Base-by-base conservation (phyloP, 768 basidiomycete species). In the Mycena belliarum region DNA sequence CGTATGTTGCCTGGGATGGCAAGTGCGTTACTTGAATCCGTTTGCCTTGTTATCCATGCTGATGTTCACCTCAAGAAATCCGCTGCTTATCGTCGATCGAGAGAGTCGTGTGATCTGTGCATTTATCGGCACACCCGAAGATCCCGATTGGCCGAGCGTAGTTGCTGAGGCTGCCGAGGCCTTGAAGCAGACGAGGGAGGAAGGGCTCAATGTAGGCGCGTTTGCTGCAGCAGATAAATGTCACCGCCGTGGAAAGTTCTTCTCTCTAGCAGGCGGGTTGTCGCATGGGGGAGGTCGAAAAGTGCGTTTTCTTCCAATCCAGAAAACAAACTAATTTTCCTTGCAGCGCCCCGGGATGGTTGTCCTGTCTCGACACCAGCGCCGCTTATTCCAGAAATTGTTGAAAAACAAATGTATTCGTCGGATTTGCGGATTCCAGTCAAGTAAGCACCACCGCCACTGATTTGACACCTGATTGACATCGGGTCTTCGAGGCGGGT, bases 201-300 rank as follows among this genome's bases (percentile, higher is more conserved):
- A 49, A 2, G 55, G 48, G 1, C 25, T 56, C 9, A 16, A 20
- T 2, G 8, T 14, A 3, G 46, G 38, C 0, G 53, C 45, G 2
- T 65, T 65, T 49, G 32, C 35, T 14, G 20, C 33, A 18, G 59
- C 50, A 0, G 42, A 53, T 5, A 38, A 44, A 15, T 40, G 29
- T 6, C 65, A 69, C 32, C 55, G 65, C 9, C 56, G 69, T 8
- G 73, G 71, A 1, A 8, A 37, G 1, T 73, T 65, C 33, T 24
- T 43, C 6, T 49, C 67, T 6, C 12, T 69, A 12, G 29, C 64
- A 4, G 49, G 46, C 26, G 69, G 73, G 1, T 56, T 68, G 0
- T 73, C 71, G 0, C 60, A 64, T 63, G 71, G 72, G 1, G 70
- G 70, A 0, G 73, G 73, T 0, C 70, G 70, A 38, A 43, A 49